Conservation (phyloP, 2,329 filamentous ascomycete genomes). For the Epichloe sylvatica region DNA sequence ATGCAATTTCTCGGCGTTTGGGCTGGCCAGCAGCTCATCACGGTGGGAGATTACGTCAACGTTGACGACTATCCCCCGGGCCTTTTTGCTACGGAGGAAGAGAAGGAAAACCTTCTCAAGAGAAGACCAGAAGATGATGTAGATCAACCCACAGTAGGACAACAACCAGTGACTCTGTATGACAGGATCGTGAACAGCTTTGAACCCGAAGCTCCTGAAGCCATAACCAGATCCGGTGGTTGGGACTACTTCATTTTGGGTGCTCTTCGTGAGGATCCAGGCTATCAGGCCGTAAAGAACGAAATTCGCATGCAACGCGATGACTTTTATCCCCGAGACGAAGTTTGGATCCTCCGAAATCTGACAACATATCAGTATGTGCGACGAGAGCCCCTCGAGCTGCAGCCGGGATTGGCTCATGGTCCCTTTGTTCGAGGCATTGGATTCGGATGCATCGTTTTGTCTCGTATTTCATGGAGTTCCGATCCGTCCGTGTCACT, state of each 20-base stretch:
- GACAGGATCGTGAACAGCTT: too few relatives aligned
- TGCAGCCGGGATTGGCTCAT: not conserved
- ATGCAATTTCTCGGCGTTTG: not conserved
- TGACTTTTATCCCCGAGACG: not conserved
- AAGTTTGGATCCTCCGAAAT: conserved; percentile 1
- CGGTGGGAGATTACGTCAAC: not conserved
- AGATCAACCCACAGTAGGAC: too few relatives aligned
- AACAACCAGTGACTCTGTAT: too few relatives aligned
- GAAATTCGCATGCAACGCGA: not conserved
- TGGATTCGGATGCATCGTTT: not conserved
- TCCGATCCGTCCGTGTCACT: not conserved
- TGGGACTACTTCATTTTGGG: too few relatives aligned
- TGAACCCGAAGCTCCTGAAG: too few relatives aligned
- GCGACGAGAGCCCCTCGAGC: not conserved
- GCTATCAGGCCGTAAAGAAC: not conserved
- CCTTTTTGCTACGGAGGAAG: not conserved
- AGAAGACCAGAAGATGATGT: not conserved
- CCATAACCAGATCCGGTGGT: too few relatives aligned
- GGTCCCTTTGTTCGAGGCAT: not conserved
- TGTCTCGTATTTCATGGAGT: not conserved
- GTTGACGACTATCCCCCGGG: not conserved
- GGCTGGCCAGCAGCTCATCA: not conserved
- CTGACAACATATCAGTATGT: conserved; percentile 1
- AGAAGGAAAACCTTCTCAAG: not conserved
- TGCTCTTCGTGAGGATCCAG: too few relatives aligned